Evolutionary conservation across 441 rosid genomes (phyloP).

Genomic region (Capsella rubella): DNA sequence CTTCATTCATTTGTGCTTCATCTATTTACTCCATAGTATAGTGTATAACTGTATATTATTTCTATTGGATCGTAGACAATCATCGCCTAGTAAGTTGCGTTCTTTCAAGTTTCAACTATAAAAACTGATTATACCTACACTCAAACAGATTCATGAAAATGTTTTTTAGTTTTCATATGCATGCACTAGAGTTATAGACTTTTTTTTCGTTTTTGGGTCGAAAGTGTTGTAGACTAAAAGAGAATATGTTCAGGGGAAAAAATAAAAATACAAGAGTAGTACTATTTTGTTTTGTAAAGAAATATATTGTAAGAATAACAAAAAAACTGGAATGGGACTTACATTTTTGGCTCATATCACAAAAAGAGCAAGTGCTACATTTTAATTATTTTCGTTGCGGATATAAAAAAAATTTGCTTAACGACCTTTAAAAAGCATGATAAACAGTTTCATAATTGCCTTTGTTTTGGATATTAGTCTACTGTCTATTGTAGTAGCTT

Average conservation of each 20-base stretch:
- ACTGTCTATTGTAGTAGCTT: slow-evolving; percentile 34
- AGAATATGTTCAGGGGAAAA: too few species aligned
- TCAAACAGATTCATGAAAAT: background rate
- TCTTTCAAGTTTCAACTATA: slow-evolving; percentile 13
- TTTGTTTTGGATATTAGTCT: background rate
- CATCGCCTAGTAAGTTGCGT: slow-evolving; percentile 12
- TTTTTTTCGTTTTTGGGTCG: too few species aligned
- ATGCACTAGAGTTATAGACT: too few species aligned
- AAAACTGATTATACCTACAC: slow-evolving; percentile 4
- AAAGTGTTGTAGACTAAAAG: too few species aligned
- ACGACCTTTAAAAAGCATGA: background rate
- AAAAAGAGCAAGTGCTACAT: too few species aligned
- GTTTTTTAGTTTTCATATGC: background rate
- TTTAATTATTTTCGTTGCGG: background rate
- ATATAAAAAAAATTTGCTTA: background rate
- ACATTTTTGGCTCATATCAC: too few species aligned
- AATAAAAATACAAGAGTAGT: too few species aligned
- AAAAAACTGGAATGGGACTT: too few species aligned
- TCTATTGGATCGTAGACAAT: background rate
- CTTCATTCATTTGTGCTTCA: background rate
- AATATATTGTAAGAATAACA: too few species aligned
- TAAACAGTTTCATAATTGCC: slow-evolving; percentile 26
- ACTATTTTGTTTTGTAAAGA: too few species aligned
- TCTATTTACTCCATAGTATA: background rate
- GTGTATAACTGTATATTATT: background rate